A percentile compares a stretch with the other conserved stretches of the same genome.
Evolutionary conservation across 805 yeast genomes (phyloP).

Genomic region (Yueomyces sp.): DNA sequence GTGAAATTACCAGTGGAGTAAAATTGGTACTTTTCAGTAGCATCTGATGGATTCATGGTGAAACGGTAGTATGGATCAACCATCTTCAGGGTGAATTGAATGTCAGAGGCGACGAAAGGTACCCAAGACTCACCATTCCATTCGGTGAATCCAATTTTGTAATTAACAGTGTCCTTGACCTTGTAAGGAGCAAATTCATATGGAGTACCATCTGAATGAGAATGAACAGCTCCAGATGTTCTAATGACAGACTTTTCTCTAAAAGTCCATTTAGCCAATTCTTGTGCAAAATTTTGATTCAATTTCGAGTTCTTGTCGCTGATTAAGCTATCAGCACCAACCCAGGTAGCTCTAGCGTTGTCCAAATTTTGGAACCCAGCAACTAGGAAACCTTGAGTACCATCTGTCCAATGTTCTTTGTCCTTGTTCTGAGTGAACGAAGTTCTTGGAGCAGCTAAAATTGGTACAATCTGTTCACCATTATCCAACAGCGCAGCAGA

Average conservation of each 20-base stretch:
- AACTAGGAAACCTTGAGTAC: constrained; percentile 62
- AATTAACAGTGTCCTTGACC: constrained; percentile 58
- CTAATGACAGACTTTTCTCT: constrained; percentile 53
- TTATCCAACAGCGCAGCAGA: constrained; percentile 60
- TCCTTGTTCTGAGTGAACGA: constrained; percentile 43
- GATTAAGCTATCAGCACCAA: constrained; percentile 55
- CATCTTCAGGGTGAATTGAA: constrained; percentile 80
- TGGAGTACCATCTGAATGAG: constrained; percentile 29
- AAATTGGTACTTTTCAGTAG: constrained; percentile 32
- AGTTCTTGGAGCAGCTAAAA: constrained; percentile 51
- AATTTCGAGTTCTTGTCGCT: constrained; percentile 24
- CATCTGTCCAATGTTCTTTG: constrained; percentile 69
- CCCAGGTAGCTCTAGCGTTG: constrained; percentile 71
- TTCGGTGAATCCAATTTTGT: constrained; percentile 33
- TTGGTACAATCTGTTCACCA: constrained; percentile 56
- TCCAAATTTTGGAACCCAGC: constrained; percentile 70
- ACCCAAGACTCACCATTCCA: constrained; percentile 51
- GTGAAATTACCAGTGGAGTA: constrained; percentile 43
- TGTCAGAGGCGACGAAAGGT: constrained; percentile 48
- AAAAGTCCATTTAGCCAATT: constrained; percentile 58
- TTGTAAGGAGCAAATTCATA: constrained; percentile 45
- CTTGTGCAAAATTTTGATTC: constrained; percentile 30
- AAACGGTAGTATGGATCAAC: constrained; percentile 91
- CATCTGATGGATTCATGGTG: constrained; percentile 35
- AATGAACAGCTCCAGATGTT: constrained; percentile 40